phyloP scores from a whole-genome alignment of 495 filamentous ascomycete genomes.

The Penicillium antarcticum region DNA sequence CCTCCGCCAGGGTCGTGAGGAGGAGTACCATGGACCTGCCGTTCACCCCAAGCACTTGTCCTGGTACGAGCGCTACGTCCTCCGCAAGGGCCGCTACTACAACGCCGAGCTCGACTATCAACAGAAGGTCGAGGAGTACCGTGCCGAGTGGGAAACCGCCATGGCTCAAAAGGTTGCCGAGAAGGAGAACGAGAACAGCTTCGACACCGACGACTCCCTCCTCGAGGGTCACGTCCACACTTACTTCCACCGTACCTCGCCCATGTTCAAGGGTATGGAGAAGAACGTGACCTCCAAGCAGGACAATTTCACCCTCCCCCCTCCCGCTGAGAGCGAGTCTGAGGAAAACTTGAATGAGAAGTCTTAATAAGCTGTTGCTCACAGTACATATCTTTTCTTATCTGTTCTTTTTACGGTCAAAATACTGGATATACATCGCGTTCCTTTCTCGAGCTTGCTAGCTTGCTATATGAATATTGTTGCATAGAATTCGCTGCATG shows the following conservation, averaged over 20 bases:
- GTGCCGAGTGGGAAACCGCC: slow-evolving; percentile 58
- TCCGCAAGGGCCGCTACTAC: slow-evolving; percentile 70
- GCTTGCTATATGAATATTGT: neutral
- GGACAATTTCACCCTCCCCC: slow-evolving; percentile 39
- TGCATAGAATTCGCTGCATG: slow-evolving; percentile 7
- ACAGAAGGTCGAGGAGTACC: slow-evolving; percentile 77
- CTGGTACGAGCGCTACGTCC: slow-evolving; percentile 67
- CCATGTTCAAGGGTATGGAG: slow-evolving; percentile 49
- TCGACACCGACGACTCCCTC: slow-evolving; percentile 41
- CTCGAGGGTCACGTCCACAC: slow-evolving; percentile 44
- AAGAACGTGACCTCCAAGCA: slow-evolving; percentile 27
- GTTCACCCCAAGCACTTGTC: slow-evolving; percentile 83
- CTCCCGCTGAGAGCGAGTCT: slow-evolving; percentile 33
- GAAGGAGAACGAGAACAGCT: slow-evolving; percentile 35
- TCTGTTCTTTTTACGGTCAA: slow-evolving; percentile 4
- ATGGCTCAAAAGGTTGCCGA: slow-evolving; percentile 49
- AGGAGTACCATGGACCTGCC: slow-evolving; percentile 85
- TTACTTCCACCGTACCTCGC: slow-evolving; percentile 50
- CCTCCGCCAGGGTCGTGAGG: slow-evolving; percentile 67
- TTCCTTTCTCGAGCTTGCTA: neutral
- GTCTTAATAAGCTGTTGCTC: slow-evolving; percentile 7
- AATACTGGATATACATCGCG: slow-evolving; percentile 7
- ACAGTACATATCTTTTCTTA: slow-evolving; percentile 6
- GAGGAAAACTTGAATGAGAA: slow-evolving; percentile 23
- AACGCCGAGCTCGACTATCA: slow-evolving; percentile 73